Evolutionary conservation across 2,329 filamentous ascomycete species (phyloP).

Genomic region (Diaporthe capsici): DNA sequence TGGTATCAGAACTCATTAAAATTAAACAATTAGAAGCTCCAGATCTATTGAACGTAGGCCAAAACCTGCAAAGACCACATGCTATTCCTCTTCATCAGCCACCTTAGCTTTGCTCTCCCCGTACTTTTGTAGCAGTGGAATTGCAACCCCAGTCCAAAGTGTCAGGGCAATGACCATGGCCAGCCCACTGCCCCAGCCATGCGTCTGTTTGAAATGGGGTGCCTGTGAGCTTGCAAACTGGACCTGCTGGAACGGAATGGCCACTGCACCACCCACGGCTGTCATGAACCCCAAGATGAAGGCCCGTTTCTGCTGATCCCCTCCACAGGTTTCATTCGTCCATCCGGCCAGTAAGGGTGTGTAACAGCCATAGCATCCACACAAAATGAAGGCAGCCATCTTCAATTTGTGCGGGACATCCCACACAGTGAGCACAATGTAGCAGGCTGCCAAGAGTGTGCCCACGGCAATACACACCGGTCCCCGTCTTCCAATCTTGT

Average conservation of each 20-base stretch:
- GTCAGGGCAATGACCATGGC: conserved; percentile 52
- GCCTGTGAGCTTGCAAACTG: conserved; percentile 55
- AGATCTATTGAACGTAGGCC: background rate
- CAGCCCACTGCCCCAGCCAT: conserved; percentile 53
- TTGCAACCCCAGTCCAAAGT: conserved; percentile 51
- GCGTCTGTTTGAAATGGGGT: conserved; percentile 52
- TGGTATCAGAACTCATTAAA: background rate
- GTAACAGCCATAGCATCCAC: conserved; percentile 58
- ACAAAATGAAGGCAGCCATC: conserved; percentile 57
- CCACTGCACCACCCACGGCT: conserved; percentile 53
- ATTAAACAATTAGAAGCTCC: background rate
- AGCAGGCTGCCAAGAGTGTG: conserved; percentile 53
- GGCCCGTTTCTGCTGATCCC: conserved; percentile 59
- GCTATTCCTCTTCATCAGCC: conserved; percentile 29
- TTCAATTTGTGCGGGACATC: conserved; percentile 53
- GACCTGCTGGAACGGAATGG: conserved; percentile 56
- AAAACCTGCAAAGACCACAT: background rate
- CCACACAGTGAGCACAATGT: conserved; percentile 56
- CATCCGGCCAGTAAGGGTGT: conserved; percentile 58
- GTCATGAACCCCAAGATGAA: conserved; percentile 57
- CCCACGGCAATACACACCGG: conserved; percentile 55
- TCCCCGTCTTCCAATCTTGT: conserved; percentile 53
- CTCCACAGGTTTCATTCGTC: conserved; percentile 57
- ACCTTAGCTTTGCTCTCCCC: conserved; percentile 38
- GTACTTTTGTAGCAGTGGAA: conserved; percentile 48